A percentile compares a stretch with the other conserved stretches of the same genome.
These are phyloP conservation scores for Chaetothyriales sp. DNA, from an alignment of 2,329 filamentous ascomycete genomes.

Conservation along the genomic window DNA sequence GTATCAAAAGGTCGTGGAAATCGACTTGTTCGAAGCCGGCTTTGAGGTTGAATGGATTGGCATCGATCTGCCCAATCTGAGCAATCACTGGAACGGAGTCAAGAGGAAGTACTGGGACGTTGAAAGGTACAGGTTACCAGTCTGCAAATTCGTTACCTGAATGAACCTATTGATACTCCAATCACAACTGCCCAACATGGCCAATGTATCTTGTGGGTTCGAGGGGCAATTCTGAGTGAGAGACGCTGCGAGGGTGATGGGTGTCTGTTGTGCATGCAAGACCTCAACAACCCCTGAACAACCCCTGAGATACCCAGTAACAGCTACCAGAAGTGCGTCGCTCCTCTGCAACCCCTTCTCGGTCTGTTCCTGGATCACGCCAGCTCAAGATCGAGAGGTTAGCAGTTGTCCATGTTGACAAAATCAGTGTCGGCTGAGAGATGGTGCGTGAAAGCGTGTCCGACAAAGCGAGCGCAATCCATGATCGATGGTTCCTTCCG, in stretches of 20 bases:
- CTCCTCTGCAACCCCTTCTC: background rate
- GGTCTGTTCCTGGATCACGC: too few relatives aligned
- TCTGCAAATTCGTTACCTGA: slow-evolving; percentile 17
- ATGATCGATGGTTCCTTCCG: slow-evolving; percentile 39
- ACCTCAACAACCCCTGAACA: too few relatives aligned
- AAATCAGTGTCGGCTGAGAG: slow-evolving; percentile 36
- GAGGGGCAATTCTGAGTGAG: too few relatives aligned
- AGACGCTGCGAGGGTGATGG: too few relatives aligned
- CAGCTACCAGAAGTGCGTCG: too few relatives aligned
- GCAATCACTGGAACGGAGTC: slow-evolving; percentile 76
- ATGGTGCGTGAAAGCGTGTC: slow-evolving; percentile 36
- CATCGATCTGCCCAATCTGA: slow-evolving; percentile 57
- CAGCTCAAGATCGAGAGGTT: too few relatives aligned
- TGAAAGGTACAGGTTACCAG: slow-evolving; percentile 37
- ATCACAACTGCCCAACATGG: too few relatives aligned
- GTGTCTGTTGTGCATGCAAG: too few relatives aligned
- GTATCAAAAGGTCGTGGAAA: slow-evolving; percentile 79
- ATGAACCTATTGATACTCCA: too few relatives aligned
- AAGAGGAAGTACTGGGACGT: slow-evolving; percentile 81
- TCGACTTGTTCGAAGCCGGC: slow-evolving; percentile 77
- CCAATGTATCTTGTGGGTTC: too few relatives aligned
- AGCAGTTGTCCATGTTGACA: too few relatives aligned
- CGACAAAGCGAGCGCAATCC: slow-evolving; percentile 34
- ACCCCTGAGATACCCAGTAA: too few relatives aligned
- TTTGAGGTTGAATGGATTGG: slow-evolving; percentile 79